Evolutionary conservation across 2,329 filamentous ascomycete species (phyloP).

Genomic region (Verticillium albo-atrum): DNA sequence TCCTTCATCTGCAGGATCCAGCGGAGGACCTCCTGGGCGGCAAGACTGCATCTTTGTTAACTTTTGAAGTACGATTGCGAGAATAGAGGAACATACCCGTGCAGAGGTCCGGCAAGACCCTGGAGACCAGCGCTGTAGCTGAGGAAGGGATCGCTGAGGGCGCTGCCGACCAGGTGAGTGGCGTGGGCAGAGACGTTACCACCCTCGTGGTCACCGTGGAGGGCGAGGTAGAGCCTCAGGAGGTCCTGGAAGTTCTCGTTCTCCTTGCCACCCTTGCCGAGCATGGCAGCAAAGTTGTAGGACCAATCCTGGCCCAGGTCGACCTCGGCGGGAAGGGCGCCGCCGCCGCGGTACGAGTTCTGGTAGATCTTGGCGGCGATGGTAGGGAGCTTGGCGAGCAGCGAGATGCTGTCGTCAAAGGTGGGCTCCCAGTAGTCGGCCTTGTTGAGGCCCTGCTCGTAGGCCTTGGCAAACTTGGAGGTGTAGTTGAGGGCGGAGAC

Average conservation of each 20-base stretch:
- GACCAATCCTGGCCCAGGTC: constrained; percentile 92
- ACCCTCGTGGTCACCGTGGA: constrained; percentile 97
- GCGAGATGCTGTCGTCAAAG: constrained; percentile 89
- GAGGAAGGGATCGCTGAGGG: constrained; percentile 90
- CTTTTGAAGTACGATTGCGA: too few relatives aligned
- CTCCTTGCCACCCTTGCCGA: constrained; percentile 83
- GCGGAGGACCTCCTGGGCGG: constrained; percentile 93
- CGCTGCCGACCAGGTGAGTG: constrained; percentile 91
- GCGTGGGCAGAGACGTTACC: constrained; percentile 96
- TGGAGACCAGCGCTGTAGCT: constrained; percentile 95
- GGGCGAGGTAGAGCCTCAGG: constrained; percentile 86
- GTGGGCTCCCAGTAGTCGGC: constrained; percentile 98
- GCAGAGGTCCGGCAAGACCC: constrained; percentile 80
- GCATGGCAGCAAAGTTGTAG: constrained; percentile 96
- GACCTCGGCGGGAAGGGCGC: constrained; percentile 68
- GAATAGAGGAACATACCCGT: constrained; percentile 16
- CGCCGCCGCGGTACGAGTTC: constrained; percentile 73
- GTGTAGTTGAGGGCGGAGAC: constrained; percentile 95
- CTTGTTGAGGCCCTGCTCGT: constrained; percentile 87
- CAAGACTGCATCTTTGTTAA: constrained; percentile 51
- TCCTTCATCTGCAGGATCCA: constrained; percentile 98
- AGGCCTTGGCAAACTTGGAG: constrained; percentile 88
- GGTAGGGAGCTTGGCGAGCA: constrained; percentile 93
- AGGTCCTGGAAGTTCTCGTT: constrained; percentile 95
- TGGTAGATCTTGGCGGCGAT: constrained; percentile 98